Evolutionary conservation across 495 filamentous ascomycete species (phyloP), one percentile per base, ranked within the genome.

Genomic region (Baudoinia panamericana): DNA sequence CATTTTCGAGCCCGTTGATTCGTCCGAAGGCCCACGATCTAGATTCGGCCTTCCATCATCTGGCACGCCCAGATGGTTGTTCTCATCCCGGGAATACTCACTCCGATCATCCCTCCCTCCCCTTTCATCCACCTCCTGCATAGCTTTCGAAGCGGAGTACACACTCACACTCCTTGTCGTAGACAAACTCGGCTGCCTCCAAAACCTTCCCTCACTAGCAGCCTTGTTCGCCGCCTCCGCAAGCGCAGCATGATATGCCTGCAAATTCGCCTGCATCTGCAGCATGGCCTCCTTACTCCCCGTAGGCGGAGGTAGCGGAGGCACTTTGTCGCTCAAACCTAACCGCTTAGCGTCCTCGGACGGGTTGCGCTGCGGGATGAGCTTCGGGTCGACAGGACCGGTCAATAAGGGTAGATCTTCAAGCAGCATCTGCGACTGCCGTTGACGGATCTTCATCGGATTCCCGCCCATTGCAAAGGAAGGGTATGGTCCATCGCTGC

Each of bases 161-260:
- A 30, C 33, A 22, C 37, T 42, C 17, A 33, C 3, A 19, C 28
- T 42, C 8, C 25, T 6, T 27, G 31, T 28, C 2, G 45, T 49
- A 6, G 33, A 36, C 2, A 41, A n/a, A 19, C 37, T 42, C 4
- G 37, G 28, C 24, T 60, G 58, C 16, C 82, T 68, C 10, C 67
- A 63, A 52, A 90, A 82, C 27, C 76, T 72, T 11, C 76, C 79
- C 24, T 80, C 73, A 3, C 69, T 64, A n/a, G 76, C 73, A 11
- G 82, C 80, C 56, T 76, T 70, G 41, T 76, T 78, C 18, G 82
- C 79, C 7, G 83, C 85, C 26, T 76, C 72, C 6, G 82, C 81
- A 16, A 94, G 59, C n/a, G 84, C 82, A 40, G 79, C 75, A 50
- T 88, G 84, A 50, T 92, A 78, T 2, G 76, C 77, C 44, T 18